Evolutionary conservation across 352 stramenopile genomes (phyloP).

Genomic region (Globisporangium canariense): DNA sequence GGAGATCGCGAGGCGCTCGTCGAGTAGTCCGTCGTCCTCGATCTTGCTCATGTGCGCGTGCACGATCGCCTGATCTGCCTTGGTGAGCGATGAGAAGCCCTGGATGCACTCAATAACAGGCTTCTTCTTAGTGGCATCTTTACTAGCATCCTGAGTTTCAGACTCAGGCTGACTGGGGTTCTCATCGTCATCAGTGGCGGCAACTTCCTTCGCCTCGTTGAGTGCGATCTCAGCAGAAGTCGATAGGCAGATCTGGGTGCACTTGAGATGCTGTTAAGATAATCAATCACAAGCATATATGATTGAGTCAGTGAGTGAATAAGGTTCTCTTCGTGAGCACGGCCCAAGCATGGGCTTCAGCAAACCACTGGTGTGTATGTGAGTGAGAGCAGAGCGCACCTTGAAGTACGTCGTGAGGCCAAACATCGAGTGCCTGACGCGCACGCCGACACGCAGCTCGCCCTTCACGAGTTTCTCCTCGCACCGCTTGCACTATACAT

Average conservation of each 20-base stretch:
- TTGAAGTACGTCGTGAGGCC: slow-evolving; percentile 81
- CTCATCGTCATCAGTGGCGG: background rate
- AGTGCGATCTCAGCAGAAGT: slow-evolving; percentile 1
- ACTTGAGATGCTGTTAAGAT: slow-evolving; percentile 32
- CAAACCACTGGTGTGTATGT: background rate
- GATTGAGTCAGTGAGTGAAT: no score
- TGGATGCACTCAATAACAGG: slow-evolving; percentile 35
- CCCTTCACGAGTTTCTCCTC: slow-evolving; percentile 53
- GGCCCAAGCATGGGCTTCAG: no score
- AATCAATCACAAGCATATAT: background rate
- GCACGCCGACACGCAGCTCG: slow-evolving; percentile 48
- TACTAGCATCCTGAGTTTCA: slow-evolving; percentile 9
- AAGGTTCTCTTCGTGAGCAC: no score
- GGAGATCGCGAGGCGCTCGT: slow-evolving; percentile 63
- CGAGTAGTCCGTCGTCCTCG: slow-evolving; percentile 41
- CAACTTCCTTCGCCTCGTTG: background rate
- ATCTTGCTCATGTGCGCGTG: slow-evolving; percentile 58
- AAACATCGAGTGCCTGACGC: slow-evolving; percentile 77
- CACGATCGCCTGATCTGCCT: slow-evolving; percentile 44
- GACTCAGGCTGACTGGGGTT: slow-evolving; percentile 6
- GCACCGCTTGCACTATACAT: slow-evolving; percentile 69
- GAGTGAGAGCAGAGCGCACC: slow-evolving; percentile 12
- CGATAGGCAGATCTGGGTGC: slow-evolving; percentile 39
- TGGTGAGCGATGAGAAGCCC: slow-evolving; percentile 38
- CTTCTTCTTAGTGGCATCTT: slow-evolving; percentile 17